Evolutionary conservation across 2,329 filamentous ascomycete genomes (phyloP), one percentile per base, ranked within the genome.

Genomic region (Fusarium austroafricanum): DNA sequence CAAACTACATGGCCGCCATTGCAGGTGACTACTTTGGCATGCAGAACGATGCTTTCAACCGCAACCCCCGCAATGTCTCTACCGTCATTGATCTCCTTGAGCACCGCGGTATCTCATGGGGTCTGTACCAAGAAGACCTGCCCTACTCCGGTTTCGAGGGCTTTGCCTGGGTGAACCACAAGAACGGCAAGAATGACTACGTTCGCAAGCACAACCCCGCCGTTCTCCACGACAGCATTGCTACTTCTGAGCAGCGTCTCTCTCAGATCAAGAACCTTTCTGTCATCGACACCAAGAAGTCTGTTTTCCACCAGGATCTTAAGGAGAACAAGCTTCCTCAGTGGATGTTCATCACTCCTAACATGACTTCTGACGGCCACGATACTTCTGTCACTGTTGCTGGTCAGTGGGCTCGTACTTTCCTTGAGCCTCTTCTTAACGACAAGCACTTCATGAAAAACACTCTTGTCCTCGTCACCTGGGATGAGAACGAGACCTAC

Each of bases 171-270:
- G 83, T 87, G 56, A 93, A 93, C 78, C 87, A 88, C 67, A 65
- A 87, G 70, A 92, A 85, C 4, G 85, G 86, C 29, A 84, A 85
- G 47, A 92, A 94, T 73, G 88, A 90, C 80, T 96, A 96, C 75
- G 92, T 95, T 10, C 89, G 93, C 75, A 95, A 96, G 81, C 92
- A 96, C 81, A 93, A 94, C 78, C 82, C 86, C 46, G 79, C 84
- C 17, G 81, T 94, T 57, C 82, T 90, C 55, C 92, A 87, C 79
- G 85, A 93, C 75, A 87, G 86, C 35, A 83, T 92, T 51, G 85
- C 89, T 59, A 81, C 83, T 52, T 85, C 84, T 49, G 77, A 83
- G 28, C 83, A 87, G 20, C 89, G 91, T 26, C 82, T 92, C 2
- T 83, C 86, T 8, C 84, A 88, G 75, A 90, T 92, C 78, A 95